phyloP scores from a whole-genome alignment of 2,329 filamentous ascomycete species.

The Metarhizium rileyi region DNA sequence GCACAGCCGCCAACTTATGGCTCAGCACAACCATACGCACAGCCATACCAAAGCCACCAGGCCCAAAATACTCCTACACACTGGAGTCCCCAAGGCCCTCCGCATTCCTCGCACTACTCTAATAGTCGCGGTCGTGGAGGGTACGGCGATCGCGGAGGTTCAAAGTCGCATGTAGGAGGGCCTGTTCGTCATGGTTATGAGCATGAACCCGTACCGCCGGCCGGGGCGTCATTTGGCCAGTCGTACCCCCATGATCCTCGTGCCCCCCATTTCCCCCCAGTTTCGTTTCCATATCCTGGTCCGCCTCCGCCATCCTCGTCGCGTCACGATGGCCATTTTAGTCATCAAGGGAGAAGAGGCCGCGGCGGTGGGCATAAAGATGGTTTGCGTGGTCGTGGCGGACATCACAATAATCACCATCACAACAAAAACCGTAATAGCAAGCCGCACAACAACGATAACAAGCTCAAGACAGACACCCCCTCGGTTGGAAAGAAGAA shows the following conservation, averaged over 20 bases:
- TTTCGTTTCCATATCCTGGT: constrained; percentile 28
- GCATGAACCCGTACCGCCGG: constrained; percentile 21
- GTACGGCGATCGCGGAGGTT: constrained; percentile 34
- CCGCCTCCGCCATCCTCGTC: constrained; percentile 26
- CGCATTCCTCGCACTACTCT: constrained; percentile 25
- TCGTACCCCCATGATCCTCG: constrained; percentile 32
- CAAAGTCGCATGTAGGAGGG: constrained; percentile 22
- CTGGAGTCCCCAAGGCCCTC: constrained; percentile 19
- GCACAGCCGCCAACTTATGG: constrained; percentile 35
- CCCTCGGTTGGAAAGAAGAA: constrained; percentile 52
- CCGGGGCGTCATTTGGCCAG: constrained; percentile 27
- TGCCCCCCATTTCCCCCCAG: constrained; percentile 24
- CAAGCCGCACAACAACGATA: constrained; percentile 11
- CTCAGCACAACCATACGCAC: constrained; percentile 26
- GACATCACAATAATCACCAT: constrained; percentile 20
- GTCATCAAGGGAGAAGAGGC: constrained; percentile 24
- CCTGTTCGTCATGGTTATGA: constrained; percentile 25
- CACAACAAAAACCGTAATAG: constrained; percentile 18
- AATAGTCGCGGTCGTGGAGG: constrained; percentile 35
- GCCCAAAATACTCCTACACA: constrained; percentile 10
- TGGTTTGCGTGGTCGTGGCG: constrained; percentile 32
- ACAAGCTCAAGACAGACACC: constrained; percentile 25
- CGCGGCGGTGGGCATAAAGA: constrained; percentile 26
- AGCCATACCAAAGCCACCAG: constrained; percentile 26
- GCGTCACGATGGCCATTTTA: constrained; percentile 24